A percentile compares a stretch with the other conserved stretches of the same genome.
Conservation (phyloP, 495 filamentous ascomycete genomes). For the Polyplosphaeria fusca region DNA sequence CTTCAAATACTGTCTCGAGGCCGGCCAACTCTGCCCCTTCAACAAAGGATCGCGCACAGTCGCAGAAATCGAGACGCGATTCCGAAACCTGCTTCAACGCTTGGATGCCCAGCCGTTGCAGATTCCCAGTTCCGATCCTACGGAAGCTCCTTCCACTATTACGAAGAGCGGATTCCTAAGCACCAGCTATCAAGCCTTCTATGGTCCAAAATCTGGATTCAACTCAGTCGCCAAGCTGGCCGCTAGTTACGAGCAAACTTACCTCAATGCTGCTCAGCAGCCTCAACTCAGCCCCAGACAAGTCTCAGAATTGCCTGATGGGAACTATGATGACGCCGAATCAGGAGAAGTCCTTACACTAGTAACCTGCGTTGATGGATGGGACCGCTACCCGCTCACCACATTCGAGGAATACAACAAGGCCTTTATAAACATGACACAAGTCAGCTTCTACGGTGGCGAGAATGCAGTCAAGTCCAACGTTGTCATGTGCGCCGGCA, state of each 20-base stretch:
- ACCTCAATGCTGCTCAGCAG: too few species aligned
- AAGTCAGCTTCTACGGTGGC: not conserved
- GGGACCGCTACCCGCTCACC: not conserved
- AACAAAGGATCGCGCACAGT: conserved; percentile 32
- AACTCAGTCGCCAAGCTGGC: not conserved
- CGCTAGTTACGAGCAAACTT: too few species aligned
- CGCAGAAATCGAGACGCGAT: conserved; percentile 43
- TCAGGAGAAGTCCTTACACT: too few species aligned
- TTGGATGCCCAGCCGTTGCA: not conserved
- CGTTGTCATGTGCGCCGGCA: not conserved
- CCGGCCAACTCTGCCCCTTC: conserved; percentile 15
- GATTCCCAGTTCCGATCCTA: too few species aligned
- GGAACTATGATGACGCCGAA: too few species aligned
- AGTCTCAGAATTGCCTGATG: too few species aligned
- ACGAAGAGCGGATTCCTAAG: not conserved
- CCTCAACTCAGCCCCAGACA: too few species aligned
- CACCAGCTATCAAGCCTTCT: not conserved
- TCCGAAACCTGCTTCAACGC: not conserved
- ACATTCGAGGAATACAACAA: not conserved
- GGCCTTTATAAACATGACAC: not conserved
- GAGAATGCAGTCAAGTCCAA: not conserved
- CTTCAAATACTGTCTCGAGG: conserved; percentile 13
- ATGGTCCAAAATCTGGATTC: not conserved
- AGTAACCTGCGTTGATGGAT: not conserved
- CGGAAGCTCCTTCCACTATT: not conserved